Percentiles rank a stretch among this genome's conserved stretches.
Evolutionary conservation across 2,329 filamentous ascomycete genomes (phyloP).

Genomic region (Fusarium solani-melongenae): DNA sequence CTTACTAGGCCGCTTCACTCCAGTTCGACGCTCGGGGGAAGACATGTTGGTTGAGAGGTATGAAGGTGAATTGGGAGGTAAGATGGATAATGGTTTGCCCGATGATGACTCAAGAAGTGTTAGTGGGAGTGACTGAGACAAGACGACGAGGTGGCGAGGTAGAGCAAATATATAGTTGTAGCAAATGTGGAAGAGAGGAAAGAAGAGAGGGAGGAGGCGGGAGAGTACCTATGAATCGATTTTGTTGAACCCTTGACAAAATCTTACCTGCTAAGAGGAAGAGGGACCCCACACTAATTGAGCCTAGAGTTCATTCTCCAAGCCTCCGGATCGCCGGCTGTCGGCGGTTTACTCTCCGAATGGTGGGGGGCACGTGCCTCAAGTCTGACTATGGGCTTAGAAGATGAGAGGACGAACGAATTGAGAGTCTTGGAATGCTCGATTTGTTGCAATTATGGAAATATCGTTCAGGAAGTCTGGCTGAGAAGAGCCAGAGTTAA

Average conservation of each 20-base stretch:
- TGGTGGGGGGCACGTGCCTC: slow-evolving; percentile 8
- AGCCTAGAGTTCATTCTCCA: slow-evolving; percentile 1
- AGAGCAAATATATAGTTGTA: neutral
- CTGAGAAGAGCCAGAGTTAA: neutral
- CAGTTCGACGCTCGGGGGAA: slow-evolving; percentile 53
- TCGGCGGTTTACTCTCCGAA: slow-evolving; percentile 5
- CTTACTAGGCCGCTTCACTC: slow-evolving; percentile 59
- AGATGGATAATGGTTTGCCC: slow-evolving; percentile 16
- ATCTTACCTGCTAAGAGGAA: neutral
- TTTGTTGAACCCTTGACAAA: slow-evolving; percentile 32
- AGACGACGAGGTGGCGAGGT: neutral
- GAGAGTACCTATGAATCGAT: slow-evolving; percentile 6
- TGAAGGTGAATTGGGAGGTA: slow-evolving; percentile 15
- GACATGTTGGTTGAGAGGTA: slow-evolving; percentile 46
- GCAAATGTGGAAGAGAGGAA: slow-evolving; percentile 4
- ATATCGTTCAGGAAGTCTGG: neutral
- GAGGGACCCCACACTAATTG: slow-evolving; percentile 23
- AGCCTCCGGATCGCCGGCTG: slow-evolving; percentile 27
- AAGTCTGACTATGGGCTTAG: neutral
- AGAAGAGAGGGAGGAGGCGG: slow-evolving; percentile 8
- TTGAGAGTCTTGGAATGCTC: neutral
- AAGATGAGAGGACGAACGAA: neutral
- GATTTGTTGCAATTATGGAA: neutral
- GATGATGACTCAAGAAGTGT: slow-evolving; percentile 8
- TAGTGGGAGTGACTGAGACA: neutral